These are phyloP conservation scores for Ophiosphaerella herpotricha DNA, from an alignment of 2,329 filamentous ascomycete genomes.

Conservation along the genomic window DNA sequence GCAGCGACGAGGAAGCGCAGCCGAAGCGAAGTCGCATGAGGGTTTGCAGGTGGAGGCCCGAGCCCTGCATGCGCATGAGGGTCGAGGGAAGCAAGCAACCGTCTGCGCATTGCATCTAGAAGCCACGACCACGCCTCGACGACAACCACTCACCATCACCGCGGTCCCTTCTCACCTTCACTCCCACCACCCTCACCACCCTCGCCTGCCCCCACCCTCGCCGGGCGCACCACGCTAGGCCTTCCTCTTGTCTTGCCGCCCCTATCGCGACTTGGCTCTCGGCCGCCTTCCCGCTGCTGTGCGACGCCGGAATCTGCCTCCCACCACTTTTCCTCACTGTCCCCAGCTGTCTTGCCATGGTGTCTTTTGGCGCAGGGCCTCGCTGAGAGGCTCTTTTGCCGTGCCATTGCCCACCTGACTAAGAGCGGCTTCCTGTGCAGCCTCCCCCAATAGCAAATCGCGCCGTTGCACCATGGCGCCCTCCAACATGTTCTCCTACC, in stretches of 20 bases:
- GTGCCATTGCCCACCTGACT: not conserved
- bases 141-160: not conserved
- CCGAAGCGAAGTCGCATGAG: constrained; percentile 1
- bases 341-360: constrained; percentile 24
- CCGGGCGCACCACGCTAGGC: not conserved
- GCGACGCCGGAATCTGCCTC: constrained; percentile 26
- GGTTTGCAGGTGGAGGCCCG: not conserved
- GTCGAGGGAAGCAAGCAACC: not conserved
- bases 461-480: constrained; percentile 38
- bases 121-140: not conserved
- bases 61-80: constrained; percentile 4
- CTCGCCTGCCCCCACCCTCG: not conserved
- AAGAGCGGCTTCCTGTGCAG: not conserved
- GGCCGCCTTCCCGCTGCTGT: constrained; percentile 19
- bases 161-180: not conserved
- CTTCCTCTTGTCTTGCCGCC: not conserved
- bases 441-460: constrained; percentile 11
- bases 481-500: constrained; percentile 48
- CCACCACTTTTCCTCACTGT: constrained; percentile 9
- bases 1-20: constrained; percentile 1
- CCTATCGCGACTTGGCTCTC: constrained; percentile 2
- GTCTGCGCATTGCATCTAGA: not conserved
- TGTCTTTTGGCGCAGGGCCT: constrained; percentile 34
- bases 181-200: not conserved
- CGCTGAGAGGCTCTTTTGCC: constrained; percentile 38